Conservation (phyloP, 495 filamentous ascomycete species). For the Hypoxylon intermedium region DNA sequence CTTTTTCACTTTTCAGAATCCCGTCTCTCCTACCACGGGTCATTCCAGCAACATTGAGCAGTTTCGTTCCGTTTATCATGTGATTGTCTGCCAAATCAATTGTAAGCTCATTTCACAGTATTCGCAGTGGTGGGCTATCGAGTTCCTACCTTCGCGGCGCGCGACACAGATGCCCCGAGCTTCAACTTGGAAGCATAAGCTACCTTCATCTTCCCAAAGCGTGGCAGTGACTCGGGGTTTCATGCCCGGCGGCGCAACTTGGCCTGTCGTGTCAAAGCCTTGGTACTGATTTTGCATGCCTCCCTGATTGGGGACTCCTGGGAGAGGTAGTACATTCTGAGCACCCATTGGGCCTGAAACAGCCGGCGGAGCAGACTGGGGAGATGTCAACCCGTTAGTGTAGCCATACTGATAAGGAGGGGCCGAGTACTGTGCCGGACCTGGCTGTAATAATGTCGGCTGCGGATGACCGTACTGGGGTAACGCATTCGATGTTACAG, state of each 20-base stretch:
- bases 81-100: constrained; percentile 77
- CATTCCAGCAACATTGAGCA: constrained; percentile 98
- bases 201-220: constrained; percentile 97
- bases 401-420: constrained; percentile 78
- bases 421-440: constrained; percentile 70
- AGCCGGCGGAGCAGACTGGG: constrained; percentile 69
- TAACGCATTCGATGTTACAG: constrained; percentile 78
- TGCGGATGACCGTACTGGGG: constrained; percentile 78
- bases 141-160: constrained; percentile 82
- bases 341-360: constrained; percentile 71
- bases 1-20: constrained; percentile 97
- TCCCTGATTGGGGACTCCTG: constrained; percentile 61
- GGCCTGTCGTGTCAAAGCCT: constrained; percentile 87
- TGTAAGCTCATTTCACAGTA: constrained; percentile 26
- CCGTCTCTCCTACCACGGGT: constrained; percentile 94
- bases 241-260: constrained; percentile 92
- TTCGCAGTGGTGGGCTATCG: background rate
- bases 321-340: constrained; percentile 71
- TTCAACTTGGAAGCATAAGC: constrained; percentile 97
- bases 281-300: constrained; percentile 62
- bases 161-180: constrained; percentile 96
- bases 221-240: constrained; percentile 98
- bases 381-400: constrained; percentile 75
- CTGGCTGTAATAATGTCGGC: constrained; percentile 82
- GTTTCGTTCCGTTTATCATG: constrained; percentile 98